Evolutionary conservation across 805 yeast genomes (phyloP).

Genomic region (Suhomyces vadensis): DNA sequence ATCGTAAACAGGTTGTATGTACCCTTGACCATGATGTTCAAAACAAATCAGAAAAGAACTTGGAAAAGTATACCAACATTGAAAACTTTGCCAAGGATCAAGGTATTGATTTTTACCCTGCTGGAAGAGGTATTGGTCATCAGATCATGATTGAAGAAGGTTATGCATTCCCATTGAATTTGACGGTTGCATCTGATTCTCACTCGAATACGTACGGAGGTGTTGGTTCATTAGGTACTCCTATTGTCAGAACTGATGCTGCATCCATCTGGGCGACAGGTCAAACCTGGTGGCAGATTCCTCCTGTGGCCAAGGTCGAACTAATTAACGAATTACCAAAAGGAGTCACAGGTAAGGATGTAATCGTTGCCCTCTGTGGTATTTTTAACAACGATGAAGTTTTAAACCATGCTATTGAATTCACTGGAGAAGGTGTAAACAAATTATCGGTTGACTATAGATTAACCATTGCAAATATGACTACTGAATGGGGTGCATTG

Average conservation of each 20-base stretch:
- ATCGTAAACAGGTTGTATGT: slow-evolving; percentile 90
- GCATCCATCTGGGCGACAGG: slow-evolving; percentile 99
- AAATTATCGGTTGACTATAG: slow-evolving; percentile 77
- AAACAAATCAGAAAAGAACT: slow-evolving; percentile 83
- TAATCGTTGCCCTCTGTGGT: slow-evolving; percentile 95
- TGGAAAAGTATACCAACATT: slow-evolving; percentile 84
- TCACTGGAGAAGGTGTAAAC: slow-evolving; percentile 77
- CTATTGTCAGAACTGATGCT: slow-evolving; percentile 97
- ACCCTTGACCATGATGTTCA: slow-evolving; percentile 98
- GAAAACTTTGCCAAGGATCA: slow-evolving; percentile 86
- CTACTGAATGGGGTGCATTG: slow-evolving; percentile 98
- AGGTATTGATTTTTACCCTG: slow-evolving; percentile 96
- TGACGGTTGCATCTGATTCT: slow-evolving; percentile 96
- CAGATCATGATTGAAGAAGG: slow-evolving; percentile 99
- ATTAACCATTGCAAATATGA: slow-evolving; percentile 94
- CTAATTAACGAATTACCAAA: slow-evolving; percentile 75
- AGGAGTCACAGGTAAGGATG: slow-evolving; percentile 95
- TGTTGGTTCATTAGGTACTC: slow-evolving; percentile 92
- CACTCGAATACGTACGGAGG: slow-evolving; percentile 99
- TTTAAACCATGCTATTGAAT: slow-evolving; percentile 90
- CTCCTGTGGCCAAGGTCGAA: slow-evolving; percentile 95
- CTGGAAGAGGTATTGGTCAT: slow-evolving; percentile 99
- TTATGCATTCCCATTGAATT: slow-evolving; percentile 89
- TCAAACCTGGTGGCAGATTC: slow-evolving; percentile 99
- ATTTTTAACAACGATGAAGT: slow-evolving; percentile 90